Conservation (phyloP, 1,284 basidiomycete species). For the Cryptococcus neoformans region DNA sequence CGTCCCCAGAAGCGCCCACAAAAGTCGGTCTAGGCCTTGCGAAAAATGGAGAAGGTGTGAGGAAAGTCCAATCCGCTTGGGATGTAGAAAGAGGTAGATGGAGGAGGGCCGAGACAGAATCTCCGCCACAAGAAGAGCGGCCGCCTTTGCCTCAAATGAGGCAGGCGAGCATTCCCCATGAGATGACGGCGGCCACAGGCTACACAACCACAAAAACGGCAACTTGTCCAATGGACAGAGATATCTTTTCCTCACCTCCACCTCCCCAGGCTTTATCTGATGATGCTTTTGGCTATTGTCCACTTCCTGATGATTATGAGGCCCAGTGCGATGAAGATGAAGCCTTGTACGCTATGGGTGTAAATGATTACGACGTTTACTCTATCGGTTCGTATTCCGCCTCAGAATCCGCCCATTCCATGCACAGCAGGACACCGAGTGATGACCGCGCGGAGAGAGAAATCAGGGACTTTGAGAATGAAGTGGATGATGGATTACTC, state of each 20-base stretch:
- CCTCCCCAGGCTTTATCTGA: conserved; percentile 21
- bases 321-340: conserved; percentile 38
- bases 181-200: conserved; percentile 4
- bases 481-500: conserved; percentile 9
- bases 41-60: conserved; percentile 29
- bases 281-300: conserved; percentile 34
- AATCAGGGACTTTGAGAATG: conserved; percentile 7
- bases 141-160: conserved; percentile 10
- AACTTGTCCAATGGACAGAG: not conserved
- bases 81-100: conserved; percentile 18
- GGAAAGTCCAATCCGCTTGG: conserved; percentile 35
- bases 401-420: not conserved
- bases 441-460: conserved; percentile 13
- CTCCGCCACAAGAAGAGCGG: conserved; percentile 25
- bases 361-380: conserved; percentile 17
- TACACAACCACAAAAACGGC: conserved; percentile 6
- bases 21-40: conserved; percentile 30
- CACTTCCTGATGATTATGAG: conserved; percentile 41
- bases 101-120: conserved; percentile 16
- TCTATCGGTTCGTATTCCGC: conserved; percentile 17
- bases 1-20: conserved; percentile 5
- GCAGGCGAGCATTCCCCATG: conserved; percentile 2
- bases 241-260: conserved; percentile 10
- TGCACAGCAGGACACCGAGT: conserved; percentile 3
- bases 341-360: conserved; percentile 21